These are phyloP conservation scores for Anisogramma anomala DNA, from an alignment of 2,329 filamentous ascomycete genomes.

Conservation along the genomic window DNA sequence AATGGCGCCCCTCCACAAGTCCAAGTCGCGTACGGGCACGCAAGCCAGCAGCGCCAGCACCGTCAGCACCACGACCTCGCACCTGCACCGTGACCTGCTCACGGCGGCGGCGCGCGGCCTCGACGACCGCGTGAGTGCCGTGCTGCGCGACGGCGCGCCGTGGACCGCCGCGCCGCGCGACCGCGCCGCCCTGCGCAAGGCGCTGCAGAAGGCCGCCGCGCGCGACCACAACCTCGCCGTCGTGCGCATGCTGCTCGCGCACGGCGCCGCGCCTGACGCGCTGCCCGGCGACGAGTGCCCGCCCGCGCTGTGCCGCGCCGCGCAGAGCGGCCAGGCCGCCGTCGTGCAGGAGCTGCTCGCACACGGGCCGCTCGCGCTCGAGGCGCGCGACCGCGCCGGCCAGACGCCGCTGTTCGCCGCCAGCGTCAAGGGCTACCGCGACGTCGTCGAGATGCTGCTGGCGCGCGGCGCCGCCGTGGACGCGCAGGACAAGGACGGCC, in stretches of 20 bases:
- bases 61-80: slow-evolving; percentile 27
- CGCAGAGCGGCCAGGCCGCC: slow-evolving; percentile 25
- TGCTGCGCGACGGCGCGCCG: slow-evolving; percentile 24
- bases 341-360: slow-evolving; percentile 26
- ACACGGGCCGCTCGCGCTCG: slow-evolving; percentile 22
- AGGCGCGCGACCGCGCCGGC: slow-evolving; percentile 21
- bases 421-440: slow-evolving; percentile 24
- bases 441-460: slow-evolving; percentile 24
- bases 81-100: slow-evolving; percentile 27
- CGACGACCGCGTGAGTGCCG: slow-evolving; percentile 26
- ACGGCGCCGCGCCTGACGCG: slow-evolving; percentile 27
- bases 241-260: slow-evolving; percentile 27
- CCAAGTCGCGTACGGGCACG: slow-evolving; percentile 5
- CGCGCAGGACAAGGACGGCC: slow-evolving; percentile 25
- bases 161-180: slow-evolving; percentile 25
- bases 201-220: slow-evolving; percentile 27
- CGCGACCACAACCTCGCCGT: slow-evolving; percentile 27
- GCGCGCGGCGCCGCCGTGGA: slow-evolving; percentile 23
- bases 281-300: slow-evolving; percentile 25
- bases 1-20: not conserved
- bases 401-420: slow-evolving; percentile 29
- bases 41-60: slow-evolving; percentile 20
- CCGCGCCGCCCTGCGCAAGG: slow-evolving; percentile 26
- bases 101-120: slow-evolving; percentile 28
- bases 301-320: slow-evolving; percentile 28